Evolutionary conservation across 371 early-diverging fungal genomes (phyloP), one percentile per base, ranked within the genome.

Genomic region (Capniomyces stellatus): DNA sequence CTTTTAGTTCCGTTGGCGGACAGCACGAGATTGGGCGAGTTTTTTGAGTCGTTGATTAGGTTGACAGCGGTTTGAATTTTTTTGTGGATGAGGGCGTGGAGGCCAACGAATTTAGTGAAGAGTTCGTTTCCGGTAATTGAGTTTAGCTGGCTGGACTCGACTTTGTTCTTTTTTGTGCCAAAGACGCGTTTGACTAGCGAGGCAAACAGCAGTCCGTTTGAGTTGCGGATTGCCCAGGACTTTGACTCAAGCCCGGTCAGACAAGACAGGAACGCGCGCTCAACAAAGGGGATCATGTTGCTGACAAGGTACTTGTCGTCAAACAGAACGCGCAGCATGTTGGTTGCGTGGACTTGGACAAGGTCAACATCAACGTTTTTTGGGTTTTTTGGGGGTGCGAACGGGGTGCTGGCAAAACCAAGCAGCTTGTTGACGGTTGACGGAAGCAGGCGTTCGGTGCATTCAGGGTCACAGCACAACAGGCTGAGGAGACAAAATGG

Each of bases 191-290:
- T 82, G 8, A 92, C 59, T 43, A 92, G 60, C 0, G 90, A 75
- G 3, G 92, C 81, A 63, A 87, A 93, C 52, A 95, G 60, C 85
- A 95, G 87, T 12, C 89, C 83, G n/a, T 87, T 82, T 48, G 87
- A 85, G 64, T 95, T 95, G 40, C 94, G 82, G 41, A 95, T 80
- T 18, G 92, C 89, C 85, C 92, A 92, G 43, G 79, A 71, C 22
- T 68, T 67, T n/a, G 89, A 92, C 3, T 82, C 78, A 52, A 92
- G 83, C 0, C 86, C 86, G 19, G 71, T 70, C 39, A 93, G 81
- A 28, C 85, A 75, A 29, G 90, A 66, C 6, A 78, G 75, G 31
- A 86, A 82, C 0, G 81, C 85, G 6, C 79, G 75, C 15, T 82
- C 81, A 18, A 85, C 70, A 59, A 81, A 84, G 22, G 82, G 74